Conservation (phyloP, 371 early-diverging fungal species). For the Funneliformis caledonium region DNA sequence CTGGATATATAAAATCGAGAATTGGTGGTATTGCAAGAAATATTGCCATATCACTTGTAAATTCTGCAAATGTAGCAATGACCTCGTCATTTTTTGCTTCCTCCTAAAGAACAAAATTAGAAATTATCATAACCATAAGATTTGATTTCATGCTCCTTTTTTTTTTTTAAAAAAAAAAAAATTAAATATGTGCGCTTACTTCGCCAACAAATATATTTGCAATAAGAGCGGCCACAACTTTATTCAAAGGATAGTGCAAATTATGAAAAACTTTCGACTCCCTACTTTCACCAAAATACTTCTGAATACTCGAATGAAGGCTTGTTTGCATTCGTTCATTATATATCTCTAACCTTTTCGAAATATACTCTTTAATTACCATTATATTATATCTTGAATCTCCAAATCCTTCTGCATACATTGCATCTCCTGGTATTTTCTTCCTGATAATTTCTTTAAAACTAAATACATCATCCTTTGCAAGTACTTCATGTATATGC, state of each 20-base stretch:
- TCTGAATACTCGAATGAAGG: not conserved
- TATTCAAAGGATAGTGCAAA: not conserved
- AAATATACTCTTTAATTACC: not conserved
- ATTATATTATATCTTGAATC: not conserved
- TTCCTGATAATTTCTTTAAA: not conserved
- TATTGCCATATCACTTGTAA: not conserved
- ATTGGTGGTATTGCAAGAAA: not conserved
- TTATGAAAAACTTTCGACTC: not conserved
- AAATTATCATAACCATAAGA: no score
- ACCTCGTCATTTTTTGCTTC: not conserved
- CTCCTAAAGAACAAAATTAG: not conserved
- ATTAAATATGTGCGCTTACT: not conserved
- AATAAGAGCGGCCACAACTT: not conserved
- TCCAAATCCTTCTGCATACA: not conserved
- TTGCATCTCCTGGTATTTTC: not conserved
- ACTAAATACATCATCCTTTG: not conserved
- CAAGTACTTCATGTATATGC: not conserved
- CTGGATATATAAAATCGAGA: not conserved
- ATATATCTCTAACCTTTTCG: not conserved
- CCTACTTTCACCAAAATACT: not conserved
- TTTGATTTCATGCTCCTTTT: no score
- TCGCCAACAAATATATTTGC: not conserved
- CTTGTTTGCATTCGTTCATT: not conserved
- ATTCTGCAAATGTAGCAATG: not conserved
- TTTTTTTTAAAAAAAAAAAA: no score